phyloP scores from a whole-genome alignment of 371 early-diverging fungal species.

The Actinomortierella ambigua region DNA sequence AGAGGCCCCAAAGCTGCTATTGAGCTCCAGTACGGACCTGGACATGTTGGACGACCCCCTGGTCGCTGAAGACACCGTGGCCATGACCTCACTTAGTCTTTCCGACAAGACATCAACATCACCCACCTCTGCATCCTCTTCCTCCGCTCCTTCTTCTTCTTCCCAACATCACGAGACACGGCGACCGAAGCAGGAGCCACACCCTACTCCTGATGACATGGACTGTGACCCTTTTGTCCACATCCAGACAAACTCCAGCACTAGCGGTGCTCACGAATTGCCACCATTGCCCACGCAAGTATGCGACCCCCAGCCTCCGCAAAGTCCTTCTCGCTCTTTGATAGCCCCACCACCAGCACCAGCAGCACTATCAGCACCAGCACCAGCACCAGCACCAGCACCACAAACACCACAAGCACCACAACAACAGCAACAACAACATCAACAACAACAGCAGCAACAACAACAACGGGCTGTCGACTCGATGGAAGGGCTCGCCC shows the following conservation, averaged over 20 bases:
- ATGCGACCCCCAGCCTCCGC: no score
- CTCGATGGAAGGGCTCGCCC: not conserved
- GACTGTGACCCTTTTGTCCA: not conserved
- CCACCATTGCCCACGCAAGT: no score
- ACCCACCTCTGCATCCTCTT: no score
- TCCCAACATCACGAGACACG: no score
- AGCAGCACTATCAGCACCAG: not conserved
- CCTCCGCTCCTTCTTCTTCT: no score
- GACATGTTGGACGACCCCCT: constrained; percentile 30
- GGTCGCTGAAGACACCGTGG: constrained; percentile 1
- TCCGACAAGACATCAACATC: no score
- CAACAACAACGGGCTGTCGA: not conserved
- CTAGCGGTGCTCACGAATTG: no score
- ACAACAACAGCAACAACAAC: not conserved
- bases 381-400: constrained; percentile 28
- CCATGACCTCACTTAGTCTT: no score
- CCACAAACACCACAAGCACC: constrained; percentile 1
- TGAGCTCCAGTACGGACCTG: constrained; percentile 39
- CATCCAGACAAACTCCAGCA: not conserved
- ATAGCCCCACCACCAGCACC: no score
- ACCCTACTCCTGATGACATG: no score
- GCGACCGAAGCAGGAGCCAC: no score
- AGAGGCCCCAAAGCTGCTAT: constrained; percentile 13
- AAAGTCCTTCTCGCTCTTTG: no score
- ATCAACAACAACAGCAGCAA: constrained; percentile 28